Percentiles rank a stretch among this genome's conserved stretches.
phyloP scores from a whole-genome alignment of 2,329 filamentous ascomycete genomes.

The Aureobasidium sp. region DNA sequence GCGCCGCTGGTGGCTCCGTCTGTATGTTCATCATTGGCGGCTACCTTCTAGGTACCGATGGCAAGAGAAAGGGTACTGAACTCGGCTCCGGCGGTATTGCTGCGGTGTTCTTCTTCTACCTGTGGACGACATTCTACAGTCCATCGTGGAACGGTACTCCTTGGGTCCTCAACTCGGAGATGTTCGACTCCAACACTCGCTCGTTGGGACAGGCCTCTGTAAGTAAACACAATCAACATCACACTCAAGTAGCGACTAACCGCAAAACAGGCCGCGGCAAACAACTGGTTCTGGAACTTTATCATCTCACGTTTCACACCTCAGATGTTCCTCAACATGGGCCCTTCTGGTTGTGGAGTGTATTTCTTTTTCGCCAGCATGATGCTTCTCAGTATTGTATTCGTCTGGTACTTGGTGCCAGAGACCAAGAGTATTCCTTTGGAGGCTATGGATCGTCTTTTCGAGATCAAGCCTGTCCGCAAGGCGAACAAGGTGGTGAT shows the following conservation, averaged over 20 bases:
- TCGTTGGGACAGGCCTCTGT: slow-evolving; percentile 61
- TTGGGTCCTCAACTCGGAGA: slow-evolving; percentile 68
- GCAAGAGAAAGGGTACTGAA: slow-evolving; percentile 37
- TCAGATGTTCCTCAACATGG: slow-evolving; percentile 50
- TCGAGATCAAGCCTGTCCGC: slow-evolving; percentile 37
- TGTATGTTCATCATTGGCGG: slow-evolving; percentile 61
- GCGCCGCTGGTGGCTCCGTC: slow-evolving; percentile 54
- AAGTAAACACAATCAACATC: neutral
- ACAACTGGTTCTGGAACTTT: slow-evolving; percentile 70
- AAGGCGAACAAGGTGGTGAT: slow-evolving; percentile 37
- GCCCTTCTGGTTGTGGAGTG: slow-evolving; percentile 32
- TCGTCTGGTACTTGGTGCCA: slow-evolving; percentile 39
- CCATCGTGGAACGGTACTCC: slow-evolving; percentile 49
- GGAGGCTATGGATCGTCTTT: slow-evolving; percentile 42
- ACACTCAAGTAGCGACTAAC: neutral
- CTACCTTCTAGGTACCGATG: slow-evolving; percentile 42
- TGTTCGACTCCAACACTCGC: slow-evolving; percentile 64
- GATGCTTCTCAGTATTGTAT: slow-evolving; percentile 38
- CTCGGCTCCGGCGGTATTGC: slow-evolving; percentile 48
- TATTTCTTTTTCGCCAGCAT: slow-evolving; percentile 44
- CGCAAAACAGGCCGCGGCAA: slow-evolving; percentile 48
- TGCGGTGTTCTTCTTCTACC: slow-evolving; percentile 65
- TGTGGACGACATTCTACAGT: slow-evolving; percentile 68
- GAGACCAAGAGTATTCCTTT: slow-evolving; percentile 41
- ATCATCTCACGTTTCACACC: slow-evolving; percentile 61